phyloP scores from a whole-genome alignment of 768 basidiomycete species.

The Trametopsis cervina region DNA sequence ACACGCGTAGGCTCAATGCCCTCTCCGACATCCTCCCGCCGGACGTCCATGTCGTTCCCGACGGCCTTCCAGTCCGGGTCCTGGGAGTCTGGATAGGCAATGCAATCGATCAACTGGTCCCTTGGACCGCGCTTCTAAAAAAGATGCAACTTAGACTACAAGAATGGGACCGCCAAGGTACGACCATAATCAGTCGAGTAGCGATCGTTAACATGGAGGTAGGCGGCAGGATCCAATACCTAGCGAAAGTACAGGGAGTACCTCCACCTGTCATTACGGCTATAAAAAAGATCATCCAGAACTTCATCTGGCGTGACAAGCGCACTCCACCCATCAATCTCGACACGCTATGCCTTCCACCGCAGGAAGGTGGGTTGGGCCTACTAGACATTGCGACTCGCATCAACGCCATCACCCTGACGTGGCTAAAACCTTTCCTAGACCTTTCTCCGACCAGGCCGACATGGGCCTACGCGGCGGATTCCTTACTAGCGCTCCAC shows the following conservation, averaged over 20 bases:
- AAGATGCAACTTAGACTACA: neutral
- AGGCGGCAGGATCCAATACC: constrained; percentile 21
- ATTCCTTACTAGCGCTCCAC: neutral
- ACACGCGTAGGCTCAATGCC: no score
- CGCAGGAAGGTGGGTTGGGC: neutral
- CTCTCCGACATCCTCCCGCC: no score
- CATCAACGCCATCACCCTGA: constrained; percentile 5
- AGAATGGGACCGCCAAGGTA: constrained; percentile 1
- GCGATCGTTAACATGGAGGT: constrained; percentile 18
- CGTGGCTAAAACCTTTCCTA: constrained; percentile 4
- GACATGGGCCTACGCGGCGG: neutral
- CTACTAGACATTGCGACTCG: neutral
- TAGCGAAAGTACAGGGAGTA: constrained; percentile 22
- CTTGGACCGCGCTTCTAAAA: constrained; percentile 6
- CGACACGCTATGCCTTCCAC: neutral
- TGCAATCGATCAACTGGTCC: neutral
- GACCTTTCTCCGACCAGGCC: neutral
- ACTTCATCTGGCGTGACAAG: constrained; percentile 4
- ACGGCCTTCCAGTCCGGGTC: constrained; percentile 2
- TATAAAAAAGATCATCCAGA: neutral
- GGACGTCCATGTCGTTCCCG: neutral
- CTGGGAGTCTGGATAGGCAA: constrained; percentile 17
- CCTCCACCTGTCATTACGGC: constrained; percentile 5
- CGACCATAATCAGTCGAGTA: constrained; percentile 10
- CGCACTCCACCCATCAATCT: neutral